Conservation (phyloP, 2,329 filamentous ascomycete species). For the Aspergillus flavus region DNA sequence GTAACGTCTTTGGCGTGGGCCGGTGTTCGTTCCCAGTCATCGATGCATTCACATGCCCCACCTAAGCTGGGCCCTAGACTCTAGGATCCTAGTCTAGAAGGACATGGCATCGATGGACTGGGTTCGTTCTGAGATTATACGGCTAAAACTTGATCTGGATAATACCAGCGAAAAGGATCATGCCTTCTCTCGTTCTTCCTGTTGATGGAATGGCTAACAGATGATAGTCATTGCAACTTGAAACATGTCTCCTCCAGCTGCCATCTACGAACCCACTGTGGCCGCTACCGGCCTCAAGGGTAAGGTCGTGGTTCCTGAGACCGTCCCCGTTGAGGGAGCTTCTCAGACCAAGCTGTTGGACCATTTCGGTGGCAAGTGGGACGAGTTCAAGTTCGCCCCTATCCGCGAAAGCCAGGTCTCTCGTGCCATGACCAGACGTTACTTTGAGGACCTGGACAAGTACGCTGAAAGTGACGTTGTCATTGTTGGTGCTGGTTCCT, state of each 20-base stretch:
- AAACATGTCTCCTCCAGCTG: constrained; percentile 77
- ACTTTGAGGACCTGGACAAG: constrained; percentile 85
- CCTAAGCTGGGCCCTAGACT: constrained; percentile 6
- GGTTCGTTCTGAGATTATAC: constrained; percentile 74
- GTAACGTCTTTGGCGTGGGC: constrained; percentile 60
- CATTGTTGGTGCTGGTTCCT: constrained; percentile 88
- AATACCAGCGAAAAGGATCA: constrained; percentile 99
- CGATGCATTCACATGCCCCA: constrained; percentile 5
- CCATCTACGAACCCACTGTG: constrained; percentile 58
- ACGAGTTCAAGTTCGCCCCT: constrained; percentile 76
- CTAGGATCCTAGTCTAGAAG: background rate
- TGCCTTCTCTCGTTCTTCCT: constrained; percentile 64
- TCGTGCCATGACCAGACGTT: constrained; percentile 89
- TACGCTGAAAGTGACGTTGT: constrained; percentile 94
- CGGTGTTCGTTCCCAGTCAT: constrained; percentile 59
- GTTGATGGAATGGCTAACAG: constrained; percentile 45
- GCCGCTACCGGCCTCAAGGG: constrained; percentile 43
- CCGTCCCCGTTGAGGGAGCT: constrained; percentile 37
- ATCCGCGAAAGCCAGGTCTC: constrained; percentile 93
- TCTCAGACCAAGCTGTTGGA: constrained; percentile 59
- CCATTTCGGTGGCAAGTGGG: constrained; percentile 76
- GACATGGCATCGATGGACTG: constrained; percentile 15
- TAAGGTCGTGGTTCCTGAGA: constrained; percentile 50
- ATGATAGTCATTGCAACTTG: constrained; percentile 29
- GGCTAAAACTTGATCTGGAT: constrained; percentile 97